These are phyloP conservation scores for Trichoderma koningii DNA, from an alignment of 2,329 filamentous ascomycete genomes.

Conservation along the genomic window DNA sequence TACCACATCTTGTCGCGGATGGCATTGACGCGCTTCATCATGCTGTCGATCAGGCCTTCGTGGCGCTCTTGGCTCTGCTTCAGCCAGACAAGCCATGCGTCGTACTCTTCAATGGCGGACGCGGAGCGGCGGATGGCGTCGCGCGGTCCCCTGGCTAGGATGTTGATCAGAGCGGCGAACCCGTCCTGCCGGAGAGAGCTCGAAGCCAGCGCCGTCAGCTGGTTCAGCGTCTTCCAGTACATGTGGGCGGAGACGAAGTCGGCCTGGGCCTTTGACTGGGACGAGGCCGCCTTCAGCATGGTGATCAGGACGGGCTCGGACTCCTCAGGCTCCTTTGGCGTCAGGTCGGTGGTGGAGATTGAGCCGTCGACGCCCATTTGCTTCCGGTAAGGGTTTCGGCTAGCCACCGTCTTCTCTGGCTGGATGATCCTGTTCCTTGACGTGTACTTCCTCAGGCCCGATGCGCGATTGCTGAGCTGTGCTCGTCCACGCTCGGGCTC, in stretches of 20 bases:
- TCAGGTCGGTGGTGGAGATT: constrained; percentile 24
- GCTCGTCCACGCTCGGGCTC: constrained; percentile 61
- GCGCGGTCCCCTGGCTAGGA: constrained; percentile 71
- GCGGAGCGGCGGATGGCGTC: constrained; percentile 70
- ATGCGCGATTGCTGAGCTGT: constrained; percentile 71
- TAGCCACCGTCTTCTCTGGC: constrained; percentile 53
- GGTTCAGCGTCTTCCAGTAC: constrained; percentile 81
- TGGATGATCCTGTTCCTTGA: constrained; percentile 62
- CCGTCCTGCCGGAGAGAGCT: constrained; percentile 66
- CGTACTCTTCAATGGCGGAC: constrained; percentile 74
- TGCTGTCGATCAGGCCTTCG: constrained; percentile 70
- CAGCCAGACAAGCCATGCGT: constrained; percentile 80
- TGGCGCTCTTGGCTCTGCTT: constrained; percentile 80
- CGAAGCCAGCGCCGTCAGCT: constrained; percentile 65
- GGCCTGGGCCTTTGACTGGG: constrained; percentile 73
- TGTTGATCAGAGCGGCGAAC: constrained; percentile 70
- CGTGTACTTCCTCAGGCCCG: constrained; percentile 59
- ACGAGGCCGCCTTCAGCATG: constrained; percentile 76
- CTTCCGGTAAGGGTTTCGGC: constrained; percentile 60
- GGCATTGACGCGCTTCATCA: constrained; percentile 72
- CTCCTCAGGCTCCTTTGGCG: constrained; percentile 39
- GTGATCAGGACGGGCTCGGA: constrained; percentile 61
- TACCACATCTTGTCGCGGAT: constrained; percentile 99
- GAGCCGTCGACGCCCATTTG: constrained; percentile 32
- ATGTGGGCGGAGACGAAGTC: constrained; percentile 83